A percentile compares a stretch with the other conserved stretches of the same genome.
Evolutionary conservation across 2,329 filamentous ascomycete genomes (phyloP).

Genomic region (Fusarium gaditjirri): DNA sequence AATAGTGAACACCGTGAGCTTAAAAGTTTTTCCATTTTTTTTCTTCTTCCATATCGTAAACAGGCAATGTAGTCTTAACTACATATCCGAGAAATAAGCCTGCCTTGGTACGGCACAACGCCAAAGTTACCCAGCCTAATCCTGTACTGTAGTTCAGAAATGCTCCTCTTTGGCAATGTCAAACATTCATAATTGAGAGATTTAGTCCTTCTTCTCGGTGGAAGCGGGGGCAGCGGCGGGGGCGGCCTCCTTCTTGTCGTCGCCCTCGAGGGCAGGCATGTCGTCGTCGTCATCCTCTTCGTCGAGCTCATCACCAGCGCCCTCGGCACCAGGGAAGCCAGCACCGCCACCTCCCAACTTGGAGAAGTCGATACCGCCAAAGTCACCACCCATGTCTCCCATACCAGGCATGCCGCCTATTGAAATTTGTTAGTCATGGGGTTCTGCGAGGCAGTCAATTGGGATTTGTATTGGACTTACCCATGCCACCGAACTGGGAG

Average conservation of each 20-base stretch:
- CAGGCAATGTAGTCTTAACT: constrained; percentile 30
- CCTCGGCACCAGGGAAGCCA: constrained; percentile 65
- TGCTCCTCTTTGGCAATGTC: constrained; percentile 32
- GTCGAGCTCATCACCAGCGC: constrained; percentile 59
- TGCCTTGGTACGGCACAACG: constrained; percentile 38
- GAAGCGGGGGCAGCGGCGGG: constrained; percentile 47
- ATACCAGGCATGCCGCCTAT: constrained; percentile 65
- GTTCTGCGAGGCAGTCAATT: background rate
- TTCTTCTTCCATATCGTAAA: constrained; percentile 37
- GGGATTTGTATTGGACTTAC: constrained; percentile 53
- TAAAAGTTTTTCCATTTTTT: constrained; percentile 39
- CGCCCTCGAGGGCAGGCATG: constrained; percentile 83
- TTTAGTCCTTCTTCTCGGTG: constrained; percentile 54
- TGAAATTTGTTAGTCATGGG: constrained; percentile 7
- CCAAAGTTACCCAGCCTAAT: constrained; percentile 38
- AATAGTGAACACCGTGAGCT: constrained; percentile 10
- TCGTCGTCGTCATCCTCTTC: constrained; percentile 78
- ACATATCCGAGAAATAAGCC: constrained; percentile 36
- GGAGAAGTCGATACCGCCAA: constrained; percentile 92
- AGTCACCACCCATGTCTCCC: constrained; percentile 66
- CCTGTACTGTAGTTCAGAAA: constrained; percentile 36
- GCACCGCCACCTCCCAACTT: constrained; percentile 76
- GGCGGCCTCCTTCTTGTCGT: constrained; percentile 57
- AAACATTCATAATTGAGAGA: constrained; percentile 29
- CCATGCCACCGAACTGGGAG: constrained; percentile 74